phyloP scores from a whole-genome alignment of 2,329 filamentous ascomycete species.

The Beauveria scarabaeidicola region DNA sequence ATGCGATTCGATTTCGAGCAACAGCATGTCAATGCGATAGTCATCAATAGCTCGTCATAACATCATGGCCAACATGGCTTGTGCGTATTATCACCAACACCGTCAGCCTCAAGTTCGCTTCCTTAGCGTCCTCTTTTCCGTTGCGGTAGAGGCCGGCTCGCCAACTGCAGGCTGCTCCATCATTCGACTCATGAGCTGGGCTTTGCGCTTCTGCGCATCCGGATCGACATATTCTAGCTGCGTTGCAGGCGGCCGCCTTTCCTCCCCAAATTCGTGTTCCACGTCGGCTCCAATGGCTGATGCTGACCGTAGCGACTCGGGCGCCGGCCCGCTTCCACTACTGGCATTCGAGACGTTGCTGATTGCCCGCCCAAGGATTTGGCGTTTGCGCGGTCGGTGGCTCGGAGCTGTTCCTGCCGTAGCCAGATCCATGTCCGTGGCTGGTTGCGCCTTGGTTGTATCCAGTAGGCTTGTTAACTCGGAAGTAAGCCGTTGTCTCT shows the following conservation, averaged over 20 bases:
- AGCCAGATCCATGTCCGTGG: conserved; percentile 12
- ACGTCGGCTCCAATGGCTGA: conserved; percentile 9
- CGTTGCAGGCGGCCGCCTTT: conserved; percentile 34
- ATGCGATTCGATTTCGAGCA: background rate
- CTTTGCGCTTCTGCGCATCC: conserved; percentile 36
- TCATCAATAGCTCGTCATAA: background rate
- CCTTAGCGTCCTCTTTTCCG: background rate
- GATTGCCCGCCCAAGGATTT: conserved; percentile 49
- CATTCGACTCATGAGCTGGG: conserved; percentile 38
- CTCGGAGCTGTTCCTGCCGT: conserved; percentile 14
- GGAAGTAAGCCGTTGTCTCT: conserved; percentile 33
- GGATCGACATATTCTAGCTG: conserved; percentile 48
- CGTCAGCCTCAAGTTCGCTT: conserved; percentile 2
- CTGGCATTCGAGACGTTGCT: conserved; percentile 49
- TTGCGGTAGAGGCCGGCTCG: background rate
- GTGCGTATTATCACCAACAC: background rate
- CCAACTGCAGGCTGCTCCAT: conserved; percentile 17
- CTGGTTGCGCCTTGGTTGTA: conserved; percentile 12
- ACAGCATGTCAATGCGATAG: background rate
- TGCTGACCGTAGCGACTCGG: conserved; percentile 14
- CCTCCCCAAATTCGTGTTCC: conserved; percentile 20
- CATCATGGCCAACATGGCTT: background rate
- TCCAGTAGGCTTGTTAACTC: conserved; percentile 37
- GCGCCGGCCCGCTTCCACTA: conserved; percentile 32
- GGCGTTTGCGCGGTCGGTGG: conserved; percentile 31